A percentile compares a stretch with the other conserved stretches of the same genome.
Conservation (phyloP, 805 yeast species). For the Cephaloascus fragrans region DNA sequence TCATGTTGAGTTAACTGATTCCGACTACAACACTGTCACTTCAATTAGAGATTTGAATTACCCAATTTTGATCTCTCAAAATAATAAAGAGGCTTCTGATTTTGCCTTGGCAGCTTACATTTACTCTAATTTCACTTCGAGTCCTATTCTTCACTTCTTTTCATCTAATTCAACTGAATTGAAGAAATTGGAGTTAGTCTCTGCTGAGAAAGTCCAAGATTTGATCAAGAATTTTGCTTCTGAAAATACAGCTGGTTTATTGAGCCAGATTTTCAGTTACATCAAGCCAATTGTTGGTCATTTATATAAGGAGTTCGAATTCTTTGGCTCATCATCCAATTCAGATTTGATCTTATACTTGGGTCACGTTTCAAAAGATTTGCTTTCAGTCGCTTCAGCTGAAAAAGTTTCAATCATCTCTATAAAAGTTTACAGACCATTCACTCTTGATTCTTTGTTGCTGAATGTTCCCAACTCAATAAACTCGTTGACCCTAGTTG, state of each 20-base stretch:
- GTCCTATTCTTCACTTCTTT: constrained; percentile 69
- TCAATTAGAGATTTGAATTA: constrained; percentile 62
- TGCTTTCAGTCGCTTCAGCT: constrained; percentile 27
- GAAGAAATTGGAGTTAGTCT: not conserved
- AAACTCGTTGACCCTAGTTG: constrained; percentile 49
- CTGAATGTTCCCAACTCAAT: constrained; percentile 43
- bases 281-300: constrained; percentile 13
- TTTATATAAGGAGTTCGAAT: constrained; percentile 29
- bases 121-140: constrained; percentile 34
- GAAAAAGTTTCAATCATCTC: constrained; percentile 39
- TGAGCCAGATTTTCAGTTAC: not conserved
- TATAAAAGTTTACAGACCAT: constrained; percentile 67
- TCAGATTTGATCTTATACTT: constrained; percentile 48
- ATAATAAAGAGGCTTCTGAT: constrained; percentile 39
- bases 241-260: not conserved
- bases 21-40: constrained; percentile 64
- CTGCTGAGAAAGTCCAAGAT: not conserved
- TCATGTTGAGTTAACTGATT: constrained; percentile 46
- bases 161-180: constrained; percentile 10
- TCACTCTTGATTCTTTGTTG: constrained; percentile 43
- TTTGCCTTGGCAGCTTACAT: constrained; percentile 51
- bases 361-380: constrained; percentile 43
- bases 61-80: constrained; percentile 60
- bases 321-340: constrained; percentile 29
- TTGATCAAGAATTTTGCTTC: not conserved